Conservation (phyloP, 805 yeast genomes). For the Priceomyces medius region DNA sequence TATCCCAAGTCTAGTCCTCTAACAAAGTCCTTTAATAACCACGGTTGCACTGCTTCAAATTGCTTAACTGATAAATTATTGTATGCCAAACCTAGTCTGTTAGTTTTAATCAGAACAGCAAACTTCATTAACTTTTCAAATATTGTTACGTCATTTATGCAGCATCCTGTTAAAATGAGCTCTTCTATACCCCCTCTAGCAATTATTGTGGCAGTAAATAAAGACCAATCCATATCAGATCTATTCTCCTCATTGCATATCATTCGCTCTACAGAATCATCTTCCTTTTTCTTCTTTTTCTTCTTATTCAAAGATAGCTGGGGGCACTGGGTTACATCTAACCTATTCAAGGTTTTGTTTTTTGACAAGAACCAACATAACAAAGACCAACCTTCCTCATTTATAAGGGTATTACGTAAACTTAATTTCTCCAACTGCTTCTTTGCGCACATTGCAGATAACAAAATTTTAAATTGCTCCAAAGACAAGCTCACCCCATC, state of each 20-base stretch:
- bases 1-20: slow-evolving; percentile 83
- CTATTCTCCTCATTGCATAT: slow-evolving; percentile 52
- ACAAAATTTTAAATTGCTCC: slow-evolving; percentile 74
- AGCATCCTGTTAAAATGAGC: slow-evolving; percentile 73
- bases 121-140: slow-evolving; percentile 56
- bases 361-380: slow-evolving; percentile 72
- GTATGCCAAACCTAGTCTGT: slow-evolving; percentile 73
- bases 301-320: slow-evolving; percentile 45
- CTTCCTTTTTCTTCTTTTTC: slow-evolving; percentile 32
- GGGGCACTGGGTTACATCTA: slow-evolving; percentile 74
- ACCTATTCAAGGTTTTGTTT: slow-evolving; percentile 53
- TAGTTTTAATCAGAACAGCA: slow-evolving; percentile 56
- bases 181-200: slow-evolving; percentile 78
- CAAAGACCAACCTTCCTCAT: slow-evolving; percentile 71
- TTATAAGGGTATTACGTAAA: slow-evolving; percentile 73
- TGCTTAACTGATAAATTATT: slow-evolving; percentile 65
- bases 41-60: slow-evolving; percentile 50
- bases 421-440: slow-evolving; percentile 69
- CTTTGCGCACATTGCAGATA: slow-evolving; percentile 68
- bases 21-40: slow-evolving; percentile 51
- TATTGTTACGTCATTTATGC: slow-evolving; percentile 52
- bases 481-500: slow-evolving; percentile 76
- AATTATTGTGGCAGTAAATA: slow-evolving; percentile 66
- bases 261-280: slow-evolving; percentile 40
- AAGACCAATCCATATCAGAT: slow-evolving; percentile 79